Conservation (phyloP, 345 rosid genomes). For the Lenwebbia sp. region DNA sequence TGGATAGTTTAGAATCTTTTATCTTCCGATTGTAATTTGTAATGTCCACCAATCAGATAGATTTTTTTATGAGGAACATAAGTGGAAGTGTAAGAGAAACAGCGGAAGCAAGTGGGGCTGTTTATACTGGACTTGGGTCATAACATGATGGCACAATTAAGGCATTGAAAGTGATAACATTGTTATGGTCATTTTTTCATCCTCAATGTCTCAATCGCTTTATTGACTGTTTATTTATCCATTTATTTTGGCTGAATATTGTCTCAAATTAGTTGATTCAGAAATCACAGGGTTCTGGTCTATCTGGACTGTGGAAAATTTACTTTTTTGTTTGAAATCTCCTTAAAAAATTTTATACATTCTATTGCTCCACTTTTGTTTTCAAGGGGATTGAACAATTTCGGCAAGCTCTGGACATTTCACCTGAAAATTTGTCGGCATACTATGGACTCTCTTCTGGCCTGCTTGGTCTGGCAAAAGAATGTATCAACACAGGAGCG, state of each 20-base stretch:
- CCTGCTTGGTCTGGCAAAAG: constrained; percentile 73
- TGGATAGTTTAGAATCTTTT: background rate
- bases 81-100: background rate
- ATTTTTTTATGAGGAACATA: background rate
- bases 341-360: background rate
- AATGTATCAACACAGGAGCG: constrained; percentile 74
- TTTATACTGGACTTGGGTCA: background rate
- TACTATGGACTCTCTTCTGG: constrained; percentile 82
- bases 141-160: background rate
- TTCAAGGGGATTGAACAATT: constrained; percentile 72
- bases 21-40: background rate
- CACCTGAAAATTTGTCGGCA: constrained; percentile 67
- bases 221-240: background rate
- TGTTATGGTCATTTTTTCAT: background rate
- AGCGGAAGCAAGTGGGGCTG: background rate
- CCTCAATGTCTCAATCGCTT: background rate
- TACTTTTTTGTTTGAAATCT: background rate
- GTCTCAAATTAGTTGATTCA: background rate
- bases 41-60: background rate
- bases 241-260: background rate
- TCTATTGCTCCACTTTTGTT: background rate
- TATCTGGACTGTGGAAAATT: background rate
- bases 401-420: constrained; percentile 62
- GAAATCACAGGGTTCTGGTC: background rate
- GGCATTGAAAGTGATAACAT: background rate